Evolutionary conservation across 306 rosid species (phyloP), one percentile per base, ranked within the genome.

Genomic region (Acacia confusa): DNA sequence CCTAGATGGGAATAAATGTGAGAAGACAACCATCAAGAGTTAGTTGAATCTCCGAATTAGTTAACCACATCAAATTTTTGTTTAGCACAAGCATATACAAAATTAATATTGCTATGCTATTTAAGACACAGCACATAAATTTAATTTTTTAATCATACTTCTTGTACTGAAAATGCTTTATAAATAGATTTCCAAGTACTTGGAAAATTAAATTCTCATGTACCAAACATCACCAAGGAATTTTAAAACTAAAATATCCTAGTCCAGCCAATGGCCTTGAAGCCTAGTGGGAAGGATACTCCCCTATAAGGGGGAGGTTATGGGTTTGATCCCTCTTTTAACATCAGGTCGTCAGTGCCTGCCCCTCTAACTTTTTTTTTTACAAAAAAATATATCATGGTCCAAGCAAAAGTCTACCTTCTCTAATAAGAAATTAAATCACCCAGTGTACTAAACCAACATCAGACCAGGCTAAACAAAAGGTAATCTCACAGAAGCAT

Each of bases 1-100:
- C 87, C 90, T 86, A 84, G 74, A 32, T 64, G 6, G 9, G 19
- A 44, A 12, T 53, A 22, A 68, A 38, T 58, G 19, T 22, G 14
- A 27, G 27, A 63, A 44, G 58, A 63, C 48, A 44, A 43, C 53
- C 36, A 53, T 69, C 40, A 68, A 22, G 9, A 69, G 6, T n/a
- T 60, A 40, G 13, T 65, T 53, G 50, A 68, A 71, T 15, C 43
- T 41, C 77, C 77, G 55, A 41, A n/a, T 32, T 48, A 53, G 25
- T 5, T 7, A 73, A 36, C 40, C 40, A 36, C 7, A 36, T 36
- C 40, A 36, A 36, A 5, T 36, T 36, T 36, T 36, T 36, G 40
- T 36, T 36, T 36, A 28, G 69, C 34, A 63, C 69, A 63, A 28
- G 20, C 14, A 60, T 13, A 60, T 5, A 12, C 15, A 63, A 63